These are phyloP conservation scores for Neonectria sp. DNA, from an alignment of 2,329 filamentous ascomycete genomes.

Conservation along the genomic window DNA sequence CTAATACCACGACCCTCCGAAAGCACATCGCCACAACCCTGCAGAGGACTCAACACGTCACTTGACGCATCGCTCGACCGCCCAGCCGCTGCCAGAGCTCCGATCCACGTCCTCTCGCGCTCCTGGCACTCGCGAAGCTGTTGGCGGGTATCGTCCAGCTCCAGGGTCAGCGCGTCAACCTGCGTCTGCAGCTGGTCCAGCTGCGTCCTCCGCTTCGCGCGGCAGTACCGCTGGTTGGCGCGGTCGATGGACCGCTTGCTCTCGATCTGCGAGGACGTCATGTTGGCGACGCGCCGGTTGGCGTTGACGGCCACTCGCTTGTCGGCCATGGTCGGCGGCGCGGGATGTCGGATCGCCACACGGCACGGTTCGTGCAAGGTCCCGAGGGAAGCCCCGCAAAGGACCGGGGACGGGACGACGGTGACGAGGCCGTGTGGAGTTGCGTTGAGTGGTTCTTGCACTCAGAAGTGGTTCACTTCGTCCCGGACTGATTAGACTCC, in stretches of 20 bases:
- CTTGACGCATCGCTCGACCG: neutral
- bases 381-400: no score
- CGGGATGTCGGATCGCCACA: no score
- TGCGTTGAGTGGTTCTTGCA: neutral
- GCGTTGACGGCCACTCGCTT: constrained; percentile 31
- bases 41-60: neutral
- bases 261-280: constrained; percentile 42
- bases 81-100: constrained; percentile 11
- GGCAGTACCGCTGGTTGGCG: constrained; percentile 44
- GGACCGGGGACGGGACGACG: no score
- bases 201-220: constrained; percentile 41
- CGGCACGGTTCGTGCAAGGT: no score
- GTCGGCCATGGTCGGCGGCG: neutral
- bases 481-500: neutral
- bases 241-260: constrained; percentile 47
- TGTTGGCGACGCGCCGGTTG: constrained; percentile 39
- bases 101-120: constrained; percentile 28
- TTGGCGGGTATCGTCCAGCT: constrained; percentile 12
- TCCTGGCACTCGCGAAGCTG: constrained; percentile 23
- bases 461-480: neutral
- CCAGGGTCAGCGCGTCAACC: constrained; percentile 30
- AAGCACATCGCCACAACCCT: neutral
- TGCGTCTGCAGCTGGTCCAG: constrained; percentile 37
- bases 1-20: no score
- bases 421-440: neutral